Evolutionary conservation across 2,329 filamentous ascomycete genomes (phyloP), one percentile per base, ranked within the genome.

Genomic region (Keithomyces neogunnii): DNA sequence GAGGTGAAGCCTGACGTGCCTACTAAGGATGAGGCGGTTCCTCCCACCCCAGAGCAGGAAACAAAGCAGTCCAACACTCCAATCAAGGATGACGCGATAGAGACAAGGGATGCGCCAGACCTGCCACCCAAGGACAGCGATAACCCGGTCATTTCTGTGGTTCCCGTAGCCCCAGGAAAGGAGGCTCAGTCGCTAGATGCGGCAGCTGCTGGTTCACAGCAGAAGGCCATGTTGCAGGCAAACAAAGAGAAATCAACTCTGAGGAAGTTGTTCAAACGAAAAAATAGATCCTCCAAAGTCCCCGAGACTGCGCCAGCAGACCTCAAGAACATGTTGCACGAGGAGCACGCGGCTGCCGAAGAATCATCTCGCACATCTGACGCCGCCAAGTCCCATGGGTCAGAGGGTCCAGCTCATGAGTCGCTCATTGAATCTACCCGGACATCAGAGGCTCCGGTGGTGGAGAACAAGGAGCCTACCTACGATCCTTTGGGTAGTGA

Each of bases 181-280:
- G 47, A 50, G 47, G 40, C 10, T 33, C 45, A 36, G 3, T 32
- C 46, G 6, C 33, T 30, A 35, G 31, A 11, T 32, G 32, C 19
- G 4, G 33, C 8, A 31, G 38, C 40, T 31, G 53, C 75, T 54
- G 62, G 64, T 11, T 77, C 77, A 64, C 81, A 80, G 64, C 71
- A 80, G 54, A 82, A 81, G 19, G 32, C 5, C 2, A 32, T 11
- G 13, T 42, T 46, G 3, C 50, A 53, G 62, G 73, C 73, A 5
- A 62, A 63, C 53, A 74, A 72, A 62, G 69, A 75, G 49, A 69
- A 70, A 57, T 63, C 66, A 40, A 71, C 81, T 13, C 75, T 88
- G 58, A 78, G 78, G 55, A 86, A 85, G 66, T 71, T 88, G 42
- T 87, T 88, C 60, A 75, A 76, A 45, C 78, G 81, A 58, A 85